phyloP scores from a whole-genome alignment of 1,284 basidiomycete species.

The Mycena citricolor region DNA sequence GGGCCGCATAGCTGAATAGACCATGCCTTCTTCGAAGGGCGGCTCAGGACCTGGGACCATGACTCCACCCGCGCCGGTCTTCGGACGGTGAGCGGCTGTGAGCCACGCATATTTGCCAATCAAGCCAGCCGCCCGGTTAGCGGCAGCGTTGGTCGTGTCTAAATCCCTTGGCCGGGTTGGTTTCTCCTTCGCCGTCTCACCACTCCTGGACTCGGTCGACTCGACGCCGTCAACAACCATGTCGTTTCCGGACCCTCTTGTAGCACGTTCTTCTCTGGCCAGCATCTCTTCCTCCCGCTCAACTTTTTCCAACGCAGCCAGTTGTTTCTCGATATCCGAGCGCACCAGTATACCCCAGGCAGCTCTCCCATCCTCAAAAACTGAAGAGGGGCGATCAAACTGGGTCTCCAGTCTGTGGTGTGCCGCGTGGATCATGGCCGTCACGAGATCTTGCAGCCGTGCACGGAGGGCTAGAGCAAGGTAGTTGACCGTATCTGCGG shows the following conservation, averaged over 20 bases:
- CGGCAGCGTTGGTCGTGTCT: constrained; percentile 13
- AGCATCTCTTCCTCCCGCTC: constrained; percentile 21
- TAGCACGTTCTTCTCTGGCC: constrained; percentile 5
- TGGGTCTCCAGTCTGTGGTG: constrained; percentile 45
- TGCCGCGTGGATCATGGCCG: constrained; percentile 68
- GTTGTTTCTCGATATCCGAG: constrained; percentile 18
- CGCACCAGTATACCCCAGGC: constrained; percentile 20
- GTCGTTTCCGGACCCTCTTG: constrained; percentile 12
- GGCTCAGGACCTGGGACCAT: not conserved
- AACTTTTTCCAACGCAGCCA: constrained; percentile 17
- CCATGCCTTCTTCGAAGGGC: constrained; percentile 1
- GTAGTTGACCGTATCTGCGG: constrained; percentile 75
- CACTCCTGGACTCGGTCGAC: too few species aligned
- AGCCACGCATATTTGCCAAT: constrained; percentile 14
- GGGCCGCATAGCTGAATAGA: constrained; percentile 5
- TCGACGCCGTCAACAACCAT: not conserved
- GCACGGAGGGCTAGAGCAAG: constrained; percentile 76
- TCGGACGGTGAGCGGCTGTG: not conserved
- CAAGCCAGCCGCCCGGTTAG: constrained; percentile 16
- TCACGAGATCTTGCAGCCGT: constrained; percentile 71
- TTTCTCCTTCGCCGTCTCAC: too few species aligned
- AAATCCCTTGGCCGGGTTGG: constrained; percentile 13
- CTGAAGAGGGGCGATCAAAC: constrained; percentile 11
- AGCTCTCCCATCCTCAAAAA: constrained; percentile 20
- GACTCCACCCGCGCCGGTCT: not conserved